Conservation (phyloP, 1,284 basidiomycete genomes). For the Ustilago loliicola region DNA sequence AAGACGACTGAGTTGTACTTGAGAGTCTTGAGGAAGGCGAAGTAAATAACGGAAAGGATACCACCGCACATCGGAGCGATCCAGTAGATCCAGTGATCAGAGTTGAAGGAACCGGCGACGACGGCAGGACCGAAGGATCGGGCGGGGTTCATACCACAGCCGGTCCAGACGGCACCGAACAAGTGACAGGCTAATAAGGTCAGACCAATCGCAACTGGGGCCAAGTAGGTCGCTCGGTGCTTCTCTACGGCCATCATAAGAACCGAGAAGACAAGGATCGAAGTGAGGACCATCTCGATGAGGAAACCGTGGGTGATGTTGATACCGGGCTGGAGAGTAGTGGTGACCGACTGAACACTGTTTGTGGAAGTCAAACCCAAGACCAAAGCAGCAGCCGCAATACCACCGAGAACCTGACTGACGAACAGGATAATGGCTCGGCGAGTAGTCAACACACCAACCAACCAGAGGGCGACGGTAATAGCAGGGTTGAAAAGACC, state of each 20-base stretch:
- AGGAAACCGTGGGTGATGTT: conserved; percentile 52
- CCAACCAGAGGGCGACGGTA: conserved; percentile 72
- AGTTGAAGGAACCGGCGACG: conserved; percentile 32
- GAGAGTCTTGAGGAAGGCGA: conserved; percentile 36
- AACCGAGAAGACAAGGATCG: conserved; percentile 51
- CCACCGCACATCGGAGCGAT: conserved; percentile 40
- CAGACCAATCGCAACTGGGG: conserved; percentile 79
- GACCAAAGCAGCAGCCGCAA: conserved; percentile 46
- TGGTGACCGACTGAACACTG: conserved; percentile 66
- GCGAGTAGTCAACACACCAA: conserved; percentile 71
- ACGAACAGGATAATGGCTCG: conserved; percentile 71
- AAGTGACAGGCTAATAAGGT: conserved; percentile 46
- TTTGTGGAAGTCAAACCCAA: conserved; percentile 39
- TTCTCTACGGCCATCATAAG: conserved; percentile 69
- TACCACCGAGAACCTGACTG: conserved; percentile 56
- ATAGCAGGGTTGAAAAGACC: conserved; percentile 74
- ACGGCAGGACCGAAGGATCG: conserved; percentile 82
- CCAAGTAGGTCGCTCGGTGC: conserved; percentile 79
- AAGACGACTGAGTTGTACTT: conserved; percentile 49
- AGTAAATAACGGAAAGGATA: conserved; percentile 30
- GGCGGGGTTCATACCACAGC: conserved; percentile 80
- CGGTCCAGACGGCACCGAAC: conserved; percentile 41
- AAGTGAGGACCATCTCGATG: conserved; percentile 40
- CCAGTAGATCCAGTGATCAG: conserved; percentile 62
- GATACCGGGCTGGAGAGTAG: conserved; percentile 65